These are phyloP conservation scores for Penicillium sp. DNA, from an alignment of 2,329 filamentous ascomycete species.

Conservation along the genomic window DNA sequence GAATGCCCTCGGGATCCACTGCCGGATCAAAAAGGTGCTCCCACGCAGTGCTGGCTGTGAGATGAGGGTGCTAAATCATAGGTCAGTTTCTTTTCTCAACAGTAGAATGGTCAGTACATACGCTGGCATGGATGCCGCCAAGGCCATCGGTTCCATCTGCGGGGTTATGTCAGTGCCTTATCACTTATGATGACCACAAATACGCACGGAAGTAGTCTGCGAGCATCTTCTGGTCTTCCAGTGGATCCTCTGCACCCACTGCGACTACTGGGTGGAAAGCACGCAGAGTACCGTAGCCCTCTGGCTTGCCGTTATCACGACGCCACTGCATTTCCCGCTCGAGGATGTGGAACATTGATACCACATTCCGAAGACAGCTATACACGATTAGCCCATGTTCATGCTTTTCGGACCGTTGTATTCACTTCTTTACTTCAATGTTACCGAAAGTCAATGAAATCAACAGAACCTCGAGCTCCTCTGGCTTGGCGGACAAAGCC, in stretches of 20 bases:
- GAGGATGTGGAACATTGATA: conserved; percentile 87
- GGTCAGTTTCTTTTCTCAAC: not conserved
- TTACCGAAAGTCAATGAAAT: conserved; percentile 94
- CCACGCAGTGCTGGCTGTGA: conserved; percentile 74
- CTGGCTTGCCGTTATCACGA: conserved; percentile 62
- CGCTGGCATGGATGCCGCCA: conserved; percentile 66
- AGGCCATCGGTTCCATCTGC: conserved; percentile 74
- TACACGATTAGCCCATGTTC: conserved; percentile 4
- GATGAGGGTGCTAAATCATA: conserved; percentile 62
- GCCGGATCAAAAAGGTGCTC: conserved; percentile 62
- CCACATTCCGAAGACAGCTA: conserved; percentile 83
- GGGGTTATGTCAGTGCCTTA: conserved; percentile 6
- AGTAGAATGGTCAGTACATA: conserved; percentile 24
- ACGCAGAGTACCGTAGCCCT: conserved; percentile 72
- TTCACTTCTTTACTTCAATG: conserved; percentile 77
- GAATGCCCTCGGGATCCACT: conserved; percentile 47
- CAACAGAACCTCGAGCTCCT: conserved; percentile 83
- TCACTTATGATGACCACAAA: not conserved
- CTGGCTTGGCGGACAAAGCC: conserved; percentile 75
- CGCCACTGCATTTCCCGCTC: conserved; percentile 89
- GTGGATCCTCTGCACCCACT: conserved; percentile 79
- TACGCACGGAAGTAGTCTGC: conserved; percentile 83
- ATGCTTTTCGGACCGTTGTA: not conserved
- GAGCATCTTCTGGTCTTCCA: conserved; percentile 78
- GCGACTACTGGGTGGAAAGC: conserved; percentile 79